Conservation (phyloP, 257 asterid genomes). For the Solanum rostratum region DNA sequence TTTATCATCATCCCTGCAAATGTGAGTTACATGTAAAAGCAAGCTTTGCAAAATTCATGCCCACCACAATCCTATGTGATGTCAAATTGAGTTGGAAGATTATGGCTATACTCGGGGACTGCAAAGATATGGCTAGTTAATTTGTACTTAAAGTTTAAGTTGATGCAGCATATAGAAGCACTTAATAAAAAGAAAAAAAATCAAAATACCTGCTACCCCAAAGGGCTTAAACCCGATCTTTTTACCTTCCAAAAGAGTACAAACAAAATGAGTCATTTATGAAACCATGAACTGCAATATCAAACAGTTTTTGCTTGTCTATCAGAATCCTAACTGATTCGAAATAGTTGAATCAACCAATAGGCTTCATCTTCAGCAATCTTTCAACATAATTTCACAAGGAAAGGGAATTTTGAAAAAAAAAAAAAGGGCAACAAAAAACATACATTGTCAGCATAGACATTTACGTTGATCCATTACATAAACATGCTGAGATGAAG, state of each 20-base stretch:
- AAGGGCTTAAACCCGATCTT: background rate
- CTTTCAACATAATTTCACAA: background rate
- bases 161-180: background rate
- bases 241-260: background rate
- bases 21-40: slow-evolving; percentile 4
- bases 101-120: background rate
- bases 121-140: background rate
- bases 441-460: background rate
- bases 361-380: background rate
- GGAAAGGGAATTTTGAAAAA: background rate
- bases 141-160: background rate
- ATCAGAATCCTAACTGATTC: background rate
- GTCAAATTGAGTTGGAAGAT: background rate
- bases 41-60: background rate
- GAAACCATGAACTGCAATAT: background rate
- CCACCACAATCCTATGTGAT: background rate
- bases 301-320: background rate
- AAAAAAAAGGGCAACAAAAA: background rate
- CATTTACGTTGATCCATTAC: background rate
- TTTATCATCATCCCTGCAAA: slow-evolving; percentile 86
- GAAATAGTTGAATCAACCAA: background rate
- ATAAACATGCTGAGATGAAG: background rate
- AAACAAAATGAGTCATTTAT: background rate
- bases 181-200: background rate
- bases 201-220: background rate